phyloP scores from a whole-genome alignment of 2,329 filamentous ascomycete species.

The Penicillium sp. region DNA sequence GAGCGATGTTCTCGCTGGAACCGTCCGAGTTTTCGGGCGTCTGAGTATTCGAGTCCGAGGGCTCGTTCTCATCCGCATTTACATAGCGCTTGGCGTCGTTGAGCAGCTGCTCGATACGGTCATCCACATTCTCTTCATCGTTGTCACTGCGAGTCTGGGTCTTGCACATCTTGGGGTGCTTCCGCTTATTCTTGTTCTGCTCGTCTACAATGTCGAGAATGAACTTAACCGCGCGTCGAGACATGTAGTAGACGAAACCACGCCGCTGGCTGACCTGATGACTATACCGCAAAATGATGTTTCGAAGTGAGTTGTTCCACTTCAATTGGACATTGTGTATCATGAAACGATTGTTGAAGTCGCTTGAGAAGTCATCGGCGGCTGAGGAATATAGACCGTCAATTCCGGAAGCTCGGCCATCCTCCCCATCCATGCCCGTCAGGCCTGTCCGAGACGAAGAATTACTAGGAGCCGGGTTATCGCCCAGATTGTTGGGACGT shows the following conservation, averaged over 20 bases:
- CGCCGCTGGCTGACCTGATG: conserved; percentile 95
- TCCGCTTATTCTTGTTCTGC: conserved; percentile 69
- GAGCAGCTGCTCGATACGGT: conserved; percentile 80
- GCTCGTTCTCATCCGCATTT: conserved; percentile 61
- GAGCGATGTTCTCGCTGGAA: conserved; percentile 71
- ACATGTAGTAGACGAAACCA: conserved; percentile 97
- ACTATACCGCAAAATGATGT: conserved; percentile 94
- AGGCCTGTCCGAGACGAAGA: conserved; percentile 28
- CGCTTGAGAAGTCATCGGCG: conserved; percentile 79
- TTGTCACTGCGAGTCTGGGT: conserved; percentile 39
- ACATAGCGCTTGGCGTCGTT: conserved; percentile 82
- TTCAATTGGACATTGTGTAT: conserved; percentile 97
- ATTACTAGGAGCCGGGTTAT: conserved; percentile 20
- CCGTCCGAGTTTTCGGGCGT: conserved; percentile 44
- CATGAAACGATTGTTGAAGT: conserved; percentile 98
- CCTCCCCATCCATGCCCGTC: conserved; percentile 37
- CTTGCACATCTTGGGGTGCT: conserved; percentile 35
- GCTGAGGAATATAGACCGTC: conserved; percentile 65
- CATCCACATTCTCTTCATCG: conserved; percentile 68
- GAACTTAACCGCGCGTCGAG: conserved; percentile 91
- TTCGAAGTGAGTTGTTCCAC: conserved; percentile 94
- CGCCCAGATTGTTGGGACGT: conserved; percentile 42
- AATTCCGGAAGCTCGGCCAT: conserved; percentile 52
- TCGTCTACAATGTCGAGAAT: conserved; percentile 97
- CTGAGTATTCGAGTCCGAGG: conserved; percentile 43